Base-by-base conservation (phyloP, 805 yeast species). In the Metschnikowia matae region DNA sequence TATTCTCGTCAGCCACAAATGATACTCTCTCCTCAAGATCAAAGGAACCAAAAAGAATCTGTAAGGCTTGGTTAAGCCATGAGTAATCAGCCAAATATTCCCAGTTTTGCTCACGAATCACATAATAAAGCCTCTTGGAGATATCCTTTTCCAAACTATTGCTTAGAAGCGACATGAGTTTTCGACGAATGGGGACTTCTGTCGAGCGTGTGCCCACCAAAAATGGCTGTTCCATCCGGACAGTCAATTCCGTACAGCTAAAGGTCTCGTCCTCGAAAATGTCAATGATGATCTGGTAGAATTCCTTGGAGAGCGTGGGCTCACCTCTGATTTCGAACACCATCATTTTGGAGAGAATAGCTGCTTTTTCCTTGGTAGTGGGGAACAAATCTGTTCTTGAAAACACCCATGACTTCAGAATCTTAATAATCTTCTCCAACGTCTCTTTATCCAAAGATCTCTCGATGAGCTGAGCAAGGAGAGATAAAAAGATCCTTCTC, bases 61-160 rank as follows among this genome's bases (percentile, higher is more conserved):
- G 97, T 17, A 89, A 73, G 0, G 96, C 98, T 65, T 92, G 98
- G 64, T 89, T 89, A 54, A 92, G 69, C 99, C 99, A 94, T 39
- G 90, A 87, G 60, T 87, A 87, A 57, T 94, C 99, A 0, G 96
- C 91, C 36, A 94, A 71, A 56, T 81, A 86, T 63, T 94, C 99
- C 99, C 99, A 94, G 61, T 89, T 92, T 65, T 94, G 99, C 60
- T 94, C 98, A 36, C 92, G 74, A n/a, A 95, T 79, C 7, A 92
- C 85, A 59, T 95, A 95, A 55, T 85, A 83, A 34, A 94, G 71
- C 51, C 99, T 77, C 64, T 88, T 89, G 57, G 81, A 80, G 21
- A 90, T 77, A 56, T 87, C 90, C 46, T 74, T 78, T 53, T 91
- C 97, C 53, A 94, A 71, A 56, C 96, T 87, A 40, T 79, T 79